Evolutionary conservation across 305 asterid species (phyloP).

Genomic region (Fraxinus albicans): DNA sequence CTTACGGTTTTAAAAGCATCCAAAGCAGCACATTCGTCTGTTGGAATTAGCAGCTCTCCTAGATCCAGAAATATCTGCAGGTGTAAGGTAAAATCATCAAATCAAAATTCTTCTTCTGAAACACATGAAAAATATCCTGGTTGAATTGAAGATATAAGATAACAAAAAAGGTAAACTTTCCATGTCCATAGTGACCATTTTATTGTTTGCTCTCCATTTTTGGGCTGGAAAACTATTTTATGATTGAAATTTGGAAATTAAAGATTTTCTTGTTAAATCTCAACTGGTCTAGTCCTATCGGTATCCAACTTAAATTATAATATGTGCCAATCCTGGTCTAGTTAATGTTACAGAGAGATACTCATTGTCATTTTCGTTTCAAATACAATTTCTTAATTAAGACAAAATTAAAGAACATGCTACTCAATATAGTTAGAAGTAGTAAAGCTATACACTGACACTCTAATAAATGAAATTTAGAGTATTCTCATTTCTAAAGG

Average conservation of each 20-base stretch:
- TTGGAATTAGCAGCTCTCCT: slow-evolving; percentile 81
- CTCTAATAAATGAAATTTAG: not conserved
- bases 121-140: not conserved
- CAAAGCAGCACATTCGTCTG: slow-evolving; percentile 78
- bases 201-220: not conserved
- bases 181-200: not conserved
- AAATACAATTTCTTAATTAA: not conserved
- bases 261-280: not conserved
- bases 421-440: not conserved
- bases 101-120: not conserved
- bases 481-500: not conserved
- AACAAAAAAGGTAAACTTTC: not conserved
- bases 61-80: slow-evolving; percentile 83
- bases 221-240: not conserved
- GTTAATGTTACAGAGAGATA: not conserved
- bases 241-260: not conserved
- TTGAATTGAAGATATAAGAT: slow-evolving; percentile 7
- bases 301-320: not conserved
- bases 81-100: slow-evolving; percentile 14
- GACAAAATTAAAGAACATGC: not conserved
- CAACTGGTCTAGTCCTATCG: not conserved
- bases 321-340: not conserved
- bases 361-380: not conserved
- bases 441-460: not conserved
- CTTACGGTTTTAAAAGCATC: slow-evolving; percentile 90